These are phyloP conservation scores for Pyrenophora graminea DNA, from an alignment of 2,329 filamentous ascomycete genomes.

Conservation along the genomic window DNA sequence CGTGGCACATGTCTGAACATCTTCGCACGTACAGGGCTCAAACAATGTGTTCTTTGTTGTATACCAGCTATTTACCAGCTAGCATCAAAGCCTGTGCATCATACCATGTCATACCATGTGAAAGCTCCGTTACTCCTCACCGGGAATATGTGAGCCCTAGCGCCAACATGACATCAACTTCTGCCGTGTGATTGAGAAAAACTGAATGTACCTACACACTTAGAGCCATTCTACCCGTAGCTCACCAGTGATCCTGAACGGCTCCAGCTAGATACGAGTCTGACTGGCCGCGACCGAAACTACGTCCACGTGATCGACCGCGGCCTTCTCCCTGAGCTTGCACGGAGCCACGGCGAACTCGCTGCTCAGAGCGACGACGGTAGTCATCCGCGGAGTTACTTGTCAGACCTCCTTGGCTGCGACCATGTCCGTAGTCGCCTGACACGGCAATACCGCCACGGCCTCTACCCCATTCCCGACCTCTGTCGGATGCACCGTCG, in stretches of 20 bases:
- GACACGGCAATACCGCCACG: neutral
- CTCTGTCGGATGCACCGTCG: neutral
- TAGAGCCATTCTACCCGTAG: neutral
- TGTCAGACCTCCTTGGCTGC: neutral
- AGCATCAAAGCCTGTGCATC: too few relatives aligned
- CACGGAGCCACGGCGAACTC: neutral
- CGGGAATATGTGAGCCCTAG: too few relatives aligned
- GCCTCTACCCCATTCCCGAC: conserved; percentile 3
- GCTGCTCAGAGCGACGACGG: neutral
- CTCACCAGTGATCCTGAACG: conserved; percentile 4
- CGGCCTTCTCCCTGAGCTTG: neutral
- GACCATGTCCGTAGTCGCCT: neutral
- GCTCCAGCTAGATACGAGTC: neutral
- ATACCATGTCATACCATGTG: too few relatives aligned
- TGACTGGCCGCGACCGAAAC: neutral
- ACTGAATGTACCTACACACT: too few relatives aligned
- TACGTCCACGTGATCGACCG: neutral
- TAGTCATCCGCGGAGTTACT: neutral
- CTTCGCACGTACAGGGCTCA: too few relatives aligned
- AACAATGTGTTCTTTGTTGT: too few relatives aligned
- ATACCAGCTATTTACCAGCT: too few relatives aligned
- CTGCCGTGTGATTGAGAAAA: too few relatives aligned
- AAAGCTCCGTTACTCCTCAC: too few relatives aligned
- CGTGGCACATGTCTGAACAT: too few relatives aligned
- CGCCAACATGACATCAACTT: too few relatives aligned